These are phyloP conservation scores for Ogataea corticis DNA, from an alignment of 805 yeast genomes.

Conservation along the genomic window DNA sequence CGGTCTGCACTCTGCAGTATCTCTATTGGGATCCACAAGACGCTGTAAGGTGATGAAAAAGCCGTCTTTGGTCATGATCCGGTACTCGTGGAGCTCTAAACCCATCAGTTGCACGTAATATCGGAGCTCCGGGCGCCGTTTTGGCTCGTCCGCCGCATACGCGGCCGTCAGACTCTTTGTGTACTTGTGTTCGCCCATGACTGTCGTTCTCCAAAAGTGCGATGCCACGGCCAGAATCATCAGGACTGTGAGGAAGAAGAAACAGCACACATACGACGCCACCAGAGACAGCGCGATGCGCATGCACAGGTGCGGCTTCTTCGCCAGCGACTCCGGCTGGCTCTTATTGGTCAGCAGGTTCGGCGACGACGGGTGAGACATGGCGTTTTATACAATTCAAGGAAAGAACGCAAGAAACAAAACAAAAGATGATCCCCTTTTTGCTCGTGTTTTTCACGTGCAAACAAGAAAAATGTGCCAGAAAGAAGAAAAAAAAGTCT, in stretches of 20 bases:
- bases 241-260: constrained; percentile 26
- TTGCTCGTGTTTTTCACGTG: background rate
- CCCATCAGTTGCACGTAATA: constrained; percentile 69
- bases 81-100: constrained; percentile 57
- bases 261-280: constrained; percentile 23
- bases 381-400: background rate
- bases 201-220: constrained; percentile 13
- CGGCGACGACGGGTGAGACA: constrained; percentile 8
- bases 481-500: background rate
- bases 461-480: too few relatives aligned
- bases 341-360: constrained; percentile 12
- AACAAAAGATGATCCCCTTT: background rate
- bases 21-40: constrained; percentile 49
- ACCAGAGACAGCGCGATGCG: constrained; percentile 9
- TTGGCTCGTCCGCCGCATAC: constrained; percentile 33
- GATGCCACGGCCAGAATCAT: constrained; percentile 27
- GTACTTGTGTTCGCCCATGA: constrained; percentile 13
- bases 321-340: constrained; percentile 12
- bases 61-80: constrained; percentile 77
- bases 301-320: constrained; percentile 12
- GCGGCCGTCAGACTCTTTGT: constrained; percentile 16
- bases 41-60: constrained; percentile 68
- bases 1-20: constrained; percentile 44
- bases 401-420: background rate
- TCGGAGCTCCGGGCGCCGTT: constrained; percentile 42